phyloP scores from a whole-genome alignment of 495 filamentous ascomycete species.

The Acidiella bohemica region DNA sequence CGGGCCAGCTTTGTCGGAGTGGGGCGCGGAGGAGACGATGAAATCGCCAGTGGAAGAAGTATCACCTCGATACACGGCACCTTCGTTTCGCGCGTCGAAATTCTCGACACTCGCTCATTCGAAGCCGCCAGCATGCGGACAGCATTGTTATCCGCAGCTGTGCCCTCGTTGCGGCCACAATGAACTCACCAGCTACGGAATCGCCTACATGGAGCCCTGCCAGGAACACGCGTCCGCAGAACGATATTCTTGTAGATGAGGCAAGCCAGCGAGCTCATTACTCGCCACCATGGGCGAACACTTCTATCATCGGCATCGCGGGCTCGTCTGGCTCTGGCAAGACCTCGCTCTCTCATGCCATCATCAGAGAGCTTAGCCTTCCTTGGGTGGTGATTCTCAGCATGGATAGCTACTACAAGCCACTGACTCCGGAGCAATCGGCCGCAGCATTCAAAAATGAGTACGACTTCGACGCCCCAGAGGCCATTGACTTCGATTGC shows the following conservation, averaged over 20 bases:
- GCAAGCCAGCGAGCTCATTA: conserved; percentile 48
- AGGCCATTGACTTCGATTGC: conserved; percentile 87
- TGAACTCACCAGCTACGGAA: background rate
- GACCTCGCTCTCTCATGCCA: conserved; percentile 85
- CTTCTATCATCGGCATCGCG: conserved; percentile 90
- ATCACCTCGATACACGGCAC: too few species aligned
- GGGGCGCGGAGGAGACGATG: too few species aligned
- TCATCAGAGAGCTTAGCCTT: conserved; percentile 75
- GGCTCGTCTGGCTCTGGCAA: conserved; percentile 95
- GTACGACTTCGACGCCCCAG: conserved; percentile 89
- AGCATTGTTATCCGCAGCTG: conserved; percentile 1
- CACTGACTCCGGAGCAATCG: conserved; percentile 58
- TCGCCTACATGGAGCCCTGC: background rate
- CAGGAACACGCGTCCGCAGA: background rate
- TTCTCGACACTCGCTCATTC: background rate
- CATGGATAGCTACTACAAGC: conserved; percentile 97
- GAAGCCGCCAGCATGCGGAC: too few species aligned
- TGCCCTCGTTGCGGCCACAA: conserved; percentile 4
- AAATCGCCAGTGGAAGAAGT: too few species aligned
- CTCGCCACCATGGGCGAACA: conserved; percentile 83
- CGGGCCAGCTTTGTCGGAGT: too few species aligned
- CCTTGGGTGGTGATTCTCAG: conserved; percentile 97
- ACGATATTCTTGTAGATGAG: conserved; percentile 2
- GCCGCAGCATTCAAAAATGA: conserved; percentile 70
- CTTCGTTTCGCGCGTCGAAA: background rate